These are phyloP conservation scores for Pisolithus microcarpus DNA, from an alignment of 768 basidiomycete species.

Conservation along the genomic window DNA sequence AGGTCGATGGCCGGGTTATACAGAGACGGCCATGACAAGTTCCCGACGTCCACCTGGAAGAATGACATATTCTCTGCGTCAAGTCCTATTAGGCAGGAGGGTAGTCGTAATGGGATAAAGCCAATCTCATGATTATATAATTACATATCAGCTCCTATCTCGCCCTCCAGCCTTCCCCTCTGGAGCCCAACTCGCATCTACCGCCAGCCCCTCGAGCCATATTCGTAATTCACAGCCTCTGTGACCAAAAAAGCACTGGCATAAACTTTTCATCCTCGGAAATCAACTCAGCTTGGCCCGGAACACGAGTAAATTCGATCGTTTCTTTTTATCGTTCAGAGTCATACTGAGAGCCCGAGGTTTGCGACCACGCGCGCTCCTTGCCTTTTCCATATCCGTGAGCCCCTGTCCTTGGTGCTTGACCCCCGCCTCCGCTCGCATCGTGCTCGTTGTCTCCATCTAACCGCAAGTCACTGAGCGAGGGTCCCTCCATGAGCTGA, in stretches of 20 bases:
- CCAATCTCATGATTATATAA: no score
- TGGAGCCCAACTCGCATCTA: no score
- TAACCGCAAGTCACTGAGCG: constrained; percentile 24
- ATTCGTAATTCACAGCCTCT: no score
- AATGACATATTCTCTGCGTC: neutral
- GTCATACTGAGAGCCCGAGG: neutral
- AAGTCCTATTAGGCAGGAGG: no score
- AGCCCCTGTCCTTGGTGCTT: constrained; percentile 16
- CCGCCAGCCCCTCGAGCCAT: no score
- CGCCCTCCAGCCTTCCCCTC: no score
- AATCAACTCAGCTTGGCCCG: no score
- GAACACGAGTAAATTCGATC: no score
- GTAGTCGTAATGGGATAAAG: no score
- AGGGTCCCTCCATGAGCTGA: constrained; percentile 20
- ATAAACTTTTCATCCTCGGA: no score
- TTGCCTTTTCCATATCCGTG: neutral
- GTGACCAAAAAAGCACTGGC: no score
- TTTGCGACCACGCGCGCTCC: constrained; percentile 6
- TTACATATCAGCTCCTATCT: no score
- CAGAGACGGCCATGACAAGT: constrained; percentile 31
- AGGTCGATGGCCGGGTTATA: constrained; percentile 33
- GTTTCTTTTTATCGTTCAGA: neutral
- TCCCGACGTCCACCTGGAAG: constrained; percentile 8
- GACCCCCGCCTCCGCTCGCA: constrained; percentile 6
- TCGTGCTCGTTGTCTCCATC: constrained; percentile 13